Evolutionary conservation across 192 early-diverging fungal genomes (phyloP), one percentile per base, ranked within the genome.

Genomic region (Mortierella claussenii): DNA sequence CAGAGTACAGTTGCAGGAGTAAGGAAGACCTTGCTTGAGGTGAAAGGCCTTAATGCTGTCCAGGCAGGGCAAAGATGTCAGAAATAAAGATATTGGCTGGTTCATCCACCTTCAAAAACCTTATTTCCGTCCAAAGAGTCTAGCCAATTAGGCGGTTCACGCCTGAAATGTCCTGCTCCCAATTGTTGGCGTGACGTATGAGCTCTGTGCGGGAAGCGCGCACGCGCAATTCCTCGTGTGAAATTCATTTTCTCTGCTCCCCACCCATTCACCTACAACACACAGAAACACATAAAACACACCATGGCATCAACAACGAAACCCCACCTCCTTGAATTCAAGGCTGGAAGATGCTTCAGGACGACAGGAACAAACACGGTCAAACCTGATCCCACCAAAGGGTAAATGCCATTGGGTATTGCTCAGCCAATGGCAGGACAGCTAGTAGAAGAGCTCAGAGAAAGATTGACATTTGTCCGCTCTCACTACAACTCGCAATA

Each of bases 331-430:
- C 47, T 88, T 17, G 84, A 91, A 79, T 92, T 94, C 83, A 92
- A 88, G 54, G 92, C 92, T 4, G 92, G 92, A 18, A 83, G 87
- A 44, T 86, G 86, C 53, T 85, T 85, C 63, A 83, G 89, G 47
- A 86, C 89, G 20, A 84, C 82, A 37, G 84, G 84, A 31, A 88
- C 84, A 30, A 83, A 87, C 54, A 85, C 76, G 66, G 83, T 96
- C 50, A 85, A 88, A 21, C 89, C 94, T 1, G 94, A 96, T 56
- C 66, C 86, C 11, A 82, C 89, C 33, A 90, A 91, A 57, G 94
- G 94, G 85, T 89, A 78, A 53, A n/a, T n/a, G n/a, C n/a, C n/a
- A n/a, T n/a, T 20, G 11, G 20, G 17, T 34, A 2, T 27, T n/a
- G 8, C 3, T 56, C n/a, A 24, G 3, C 2, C n/a, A 36, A 11